These are phyloP conservation scores for Halteria grandinella DNA, from an alignment of 73 alveolate species.

Conservation along the genomic window DNA sequence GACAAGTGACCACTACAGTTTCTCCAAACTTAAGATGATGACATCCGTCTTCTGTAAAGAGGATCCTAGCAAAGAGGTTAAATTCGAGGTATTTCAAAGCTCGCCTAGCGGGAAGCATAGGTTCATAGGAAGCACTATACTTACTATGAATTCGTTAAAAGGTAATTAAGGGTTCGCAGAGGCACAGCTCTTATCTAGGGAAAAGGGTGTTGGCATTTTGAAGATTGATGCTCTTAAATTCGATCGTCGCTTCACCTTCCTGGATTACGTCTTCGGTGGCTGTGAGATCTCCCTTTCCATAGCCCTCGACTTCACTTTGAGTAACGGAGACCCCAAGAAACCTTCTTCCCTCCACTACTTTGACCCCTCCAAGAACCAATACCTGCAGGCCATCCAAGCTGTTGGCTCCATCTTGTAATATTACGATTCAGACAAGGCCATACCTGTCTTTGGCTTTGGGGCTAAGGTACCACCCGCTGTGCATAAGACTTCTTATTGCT, in stretches of 20 bases:
- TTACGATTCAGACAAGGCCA: constrained; percentile 89
- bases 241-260: constrained; percentile 72
- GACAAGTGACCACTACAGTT: too few relatives aligned
- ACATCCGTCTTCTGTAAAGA: constrained; percentile 56
- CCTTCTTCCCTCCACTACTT: constrained; percentile 71
- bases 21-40: too few relatives aligned
- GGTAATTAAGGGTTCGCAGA: background rate
- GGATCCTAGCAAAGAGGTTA: constrained; percentile 17
- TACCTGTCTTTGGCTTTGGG: constrained; percentile 97
- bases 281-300: constrained; percentile 86
- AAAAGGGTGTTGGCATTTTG: constrained; percentile 60
- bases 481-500: constrained; percentile 76
- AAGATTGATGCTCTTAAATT: constrained; percentile 20
- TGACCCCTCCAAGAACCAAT: constrained; percentile 71
- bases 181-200: too few relatives aligned
- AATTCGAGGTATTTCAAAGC: constrained; percentile 37
- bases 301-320: constrained; percentile 93
- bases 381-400: constrained; percentile 80
- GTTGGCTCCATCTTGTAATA: constrained; percentile 87
- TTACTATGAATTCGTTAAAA: background rate
- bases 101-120: constrained; percentile 20
- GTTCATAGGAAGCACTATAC: background rate
- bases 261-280: constrained; percentile 90
- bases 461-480: constrained; percentile 83
- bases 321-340: constrained; percentile 79